These are phyloP conservation scores for Kuraishia floccosa DNA, from an alignment of 805 yeast species.

Conservation along the genomic window DNA sequence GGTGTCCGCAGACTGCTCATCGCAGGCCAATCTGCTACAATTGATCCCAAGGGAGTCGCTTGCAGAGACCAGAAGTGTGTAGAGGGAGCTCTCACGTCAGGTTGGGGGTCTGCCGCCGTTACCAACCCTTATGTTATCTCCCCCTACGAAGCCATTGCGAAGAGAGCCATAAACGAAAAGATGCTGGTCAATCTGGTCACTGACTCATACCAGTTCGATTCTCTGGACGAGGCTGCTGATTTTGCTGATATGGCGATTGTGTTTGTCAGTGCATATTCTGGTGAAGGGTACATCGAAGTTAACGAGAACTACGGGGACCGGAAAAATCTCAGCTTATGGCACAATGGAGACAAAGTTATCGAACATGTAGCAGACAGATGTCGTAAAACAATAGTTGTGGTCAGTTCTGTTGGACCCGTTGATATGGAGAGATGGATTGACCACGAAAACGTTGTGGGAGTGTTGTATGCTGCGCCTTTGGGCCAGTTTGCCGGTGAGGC, in stretches of 20 bases:
- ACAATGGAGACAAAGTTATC: conserved; percentile 42
- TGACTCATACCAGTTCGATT: conserved; percentile 28
- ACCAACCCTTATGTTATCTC: conserved; percentile 45
- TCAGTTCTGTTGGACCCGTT: conserved; percentile 52
- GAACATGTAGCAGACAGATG: conserved; percentile 35
- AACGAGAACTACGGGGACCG: conserved; percentile 55
- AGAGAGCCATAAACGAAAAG: conserved; percentile 21
- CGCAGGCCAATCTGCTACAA: conserved; percentile 43
- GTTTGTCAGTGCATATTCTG: conserved; percentile 41
- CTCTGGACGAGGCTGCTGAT: conserved; percentile 32
- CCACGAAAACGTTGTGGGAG: conserved; percentile 46
- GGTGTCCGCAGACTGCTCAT: conserved; percentile 29
- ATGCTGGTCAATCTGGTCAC: conserved; percentile 7
- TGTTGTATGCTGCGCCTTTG: conserved; percentile 26
- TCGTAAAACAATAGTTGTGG: conserved; percentile 43
- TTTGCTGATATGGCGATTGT: conserved; percentile 42
- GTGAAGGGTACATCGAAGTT: conserved; percentile 46
- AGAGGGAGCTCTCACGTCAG: conserved; percentile 43
- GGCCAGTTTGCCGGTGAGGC: conserved; percentile 41
- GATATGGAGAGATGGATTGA: conserved; percentile 45
- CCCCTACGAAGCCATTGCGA: conserved; percentile 43
- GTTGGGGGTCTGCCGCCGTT: conserved; percentile 59
- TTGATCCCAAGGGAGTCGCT: conserved; percentile 39
- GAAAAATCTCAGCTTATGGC: conserved; percentile 45
- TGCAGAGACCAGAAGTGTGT: conserved; percentile 29